phyloP scores from a whole-genome alignment of 1,284 basidiomycete species.

The Crepidotus sp. region DNA sequence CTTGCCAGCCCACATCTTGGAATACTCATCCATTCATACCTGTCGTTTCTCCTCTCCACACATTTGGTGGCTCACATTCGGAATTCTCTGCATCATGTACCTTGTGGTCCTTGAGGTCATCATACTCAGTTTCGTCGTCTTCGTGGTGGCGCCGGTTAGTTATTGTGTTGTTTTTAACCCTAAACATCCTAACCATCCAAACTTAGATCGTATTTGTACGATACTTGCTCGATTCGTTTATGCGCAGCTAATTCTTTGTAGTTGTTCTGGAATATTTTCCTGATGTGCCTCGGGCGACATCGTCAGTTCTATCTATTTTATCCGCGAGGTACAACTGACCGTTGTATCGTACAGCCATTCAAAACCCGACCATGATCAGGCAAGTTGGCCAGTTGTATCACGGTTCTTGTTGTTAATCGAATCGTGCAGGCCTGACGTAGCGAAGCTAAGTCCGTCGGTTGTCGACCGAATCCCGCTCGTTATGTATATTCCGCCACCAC shows the following conservation, averaged over 20 bases:
- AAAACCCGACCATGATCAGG: slow-evolving; percentile 59
- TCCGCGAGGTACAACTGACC: background rate
- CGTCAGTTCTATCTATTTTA: slow-evolving; percentile 20
- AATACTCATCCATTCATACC: slow-evolving; percentile 62
- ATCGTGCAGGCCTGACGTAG: slow-evolving; percentile 48
- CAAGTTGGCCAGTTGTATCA: background rate
- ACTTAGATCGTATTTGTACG: slow-evolving; percentile 69
- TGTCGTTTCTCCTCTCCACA: slow-evolving; percentile 66
- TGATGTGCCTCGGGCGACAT: slow-evolving; percentile 69
- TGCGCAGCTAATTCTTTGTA: slow-evolving; percentile 23
- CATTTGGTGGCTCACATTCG: slow-evolving; percentile 76
- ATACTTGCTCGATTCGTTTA: slow-evolving; percentile 15
- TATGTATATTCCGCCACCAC: slow-evolving; percentile 72
- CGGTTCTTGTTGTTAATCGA: background rate
- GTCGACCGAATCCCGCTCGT: slow-evolving; percentile 75
- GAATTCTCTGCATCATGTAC: slow-evolving; percentile 71
- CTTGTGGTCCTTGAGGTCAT: slow-evolving; percentile 58
- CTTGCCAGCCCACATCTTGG: slow-evolving; percentile 53
- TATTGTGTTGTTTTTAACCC: too few relatives aligned
- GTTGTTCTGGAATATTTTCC: slow-evolving; percentile 67
- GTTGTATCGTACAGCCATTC: slow-evolving; percentile 31
- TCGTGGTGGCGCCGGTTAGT: slow-evolving; percentile 68
- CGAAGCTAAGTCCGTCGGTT: slow-evolving; percentile 55
- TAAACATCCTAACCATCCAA: too few relatives aligned
- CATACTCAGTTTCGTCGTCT: slow-evolving; percentile 61